Evolutionary conservation across 495 filamentous ascomycete species (phyloP).

Genomic region (Penicillium dipodomyicola): DNA sequence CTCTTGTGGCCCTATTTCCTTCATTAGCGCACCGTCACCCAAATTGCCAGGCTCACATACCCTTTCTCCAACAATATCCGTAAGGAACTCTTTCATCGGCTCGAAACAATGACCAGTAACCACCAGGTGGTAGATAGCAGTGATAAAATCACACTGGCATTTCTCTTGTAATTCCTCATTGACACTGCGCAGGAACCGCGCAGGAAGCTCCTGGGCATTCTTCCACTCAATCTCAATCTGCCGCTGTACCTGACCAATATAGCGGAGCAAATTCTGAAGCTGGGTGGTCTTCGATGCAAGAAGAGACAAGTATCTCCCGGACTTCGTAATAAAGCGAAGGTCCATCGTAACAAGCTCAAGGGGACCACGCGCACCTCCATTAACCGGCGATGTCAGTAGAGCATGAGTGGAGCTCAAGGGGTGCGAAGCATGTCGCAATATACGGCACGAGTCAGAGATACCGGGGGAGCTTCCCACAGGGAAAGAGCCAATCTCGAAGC

Average conservation of each 20-base stretch:
- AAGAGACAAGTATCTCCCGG: slow-evolving; percentile 75
- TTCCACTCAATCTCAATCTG: slow-evolving; percentile 79
- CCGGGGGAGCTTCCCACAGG: slow-evolving; percentile 31
- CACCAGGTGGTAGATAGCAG: slow-evolving; percentile 80
- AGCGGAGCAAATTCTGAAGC: slow-evolving; percentile 79
- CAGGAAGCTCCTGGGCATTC: slow-evolving; percentile 74
- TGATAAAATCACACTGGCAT: slow-evolving; percentile 61
- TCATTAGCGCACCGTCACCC: slow-evolving; percentile 18
- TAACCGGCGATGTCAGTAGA: slow-evolving; percentile 52
- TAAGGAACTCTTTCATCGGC: slow-evolving; percentile 79
- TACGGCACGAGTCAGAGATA: slow-evolving; percentile 20
- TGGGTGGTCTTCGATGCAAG: slow-evolving; percentile 83
- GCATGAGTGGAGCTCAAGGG: slow-evolving; percentile 72
- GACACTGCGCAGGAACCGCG: slow-evolving; percentile 70
- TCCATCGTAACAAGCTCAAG: slow-evolving; percentile 74
- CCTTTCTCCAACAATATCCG: slow-evolving; percentile 80
- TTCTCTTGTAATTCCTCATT: slow-evolving; percentile 62
- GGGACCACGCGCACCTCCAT: slow-evolving; percentile 18
- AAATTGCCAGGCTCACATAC: slow-evolving; percentile 44
- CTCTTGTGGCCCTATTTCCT: slow-evolving; percentile 76
- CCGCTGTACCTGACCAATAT: slow-evolving; percentile 71
- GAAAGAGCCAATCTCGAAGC: slow-evolving; percentile 77
- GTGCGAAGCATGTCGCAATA: slow-evolving; percentile 65
- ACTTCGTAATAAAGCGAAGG: slow-evolving; percentile 74
- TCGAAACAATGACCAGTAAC: slow-evolving; percentile 79